phyloP scores from a whole-genome alignment of 2,329 filamentous ascomycete genomes.

The Knufia petricola region DNA sequence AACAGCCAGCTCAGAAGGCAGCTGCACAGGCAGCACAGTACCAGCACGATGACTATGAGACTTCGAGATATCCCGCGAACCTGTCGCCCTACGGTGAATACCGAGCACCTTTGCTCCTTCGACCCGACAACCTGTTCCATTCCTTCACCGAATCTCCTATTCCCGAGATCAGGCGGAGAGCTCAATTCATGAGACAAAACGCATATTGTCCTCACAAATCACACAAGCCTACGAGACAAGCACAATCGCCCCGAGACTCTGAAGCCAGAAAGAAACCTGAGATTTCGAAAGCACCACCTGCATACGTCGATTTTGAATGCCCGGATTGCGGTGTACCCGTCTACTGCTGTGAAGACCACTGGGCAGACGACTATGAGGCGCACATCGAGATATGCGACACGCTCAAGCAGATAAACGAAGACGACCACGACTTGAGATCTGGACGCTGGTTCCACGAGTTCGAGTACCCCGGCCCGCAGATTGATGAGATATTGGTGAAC shows the following conservation, averaged over 20 bases:
- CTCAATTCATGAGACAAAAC: constrained; percentile 84
- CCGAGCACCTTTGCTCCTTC: constrained; percentile 40
- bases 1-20: constrained; percentile 12
- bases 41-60: constrained; percentile 19
- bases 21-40: constrained; percentile 7
- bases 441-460: constrained; percentile 91
- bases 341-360: constrained; percentile 89
- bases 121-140: constrained; percentile 81
- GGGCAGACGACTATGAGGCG: constrained; percentile 88
- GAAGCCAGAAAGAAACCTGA: constrained; percentile 51
- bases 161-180: constrained; percentile 74
- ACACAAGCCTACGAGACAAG: constrained; percentile 64
- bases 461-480: constrained; percentile 76
- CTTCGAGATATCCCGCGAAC: constrained; percentile 16
- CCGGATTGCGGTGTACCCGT: constrained; percentile 91
- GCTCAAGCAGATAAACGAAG: constrained; percentile 87
- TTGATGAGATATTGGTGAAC: constrained; percentile 88
- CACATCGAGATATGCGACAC: constrained; percentile 90
- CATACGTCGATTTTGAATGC: constrained; percentile 86
- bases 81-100: constrained; percentile 20
- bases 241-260: constrained; percentile 54
- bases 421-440: constrained; percentile 87
- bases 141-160: constrained; percentile 82
- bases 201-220: constrained; percentile 87
- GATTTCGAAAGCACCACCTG: constrained; percentile 45